Evolutionary conservation across 2,329 filamentous ascomycete genomes (phyloP), one percentile per base, ranked within the genome.

Genomic region (Ciborinia camelliae): DNA sequence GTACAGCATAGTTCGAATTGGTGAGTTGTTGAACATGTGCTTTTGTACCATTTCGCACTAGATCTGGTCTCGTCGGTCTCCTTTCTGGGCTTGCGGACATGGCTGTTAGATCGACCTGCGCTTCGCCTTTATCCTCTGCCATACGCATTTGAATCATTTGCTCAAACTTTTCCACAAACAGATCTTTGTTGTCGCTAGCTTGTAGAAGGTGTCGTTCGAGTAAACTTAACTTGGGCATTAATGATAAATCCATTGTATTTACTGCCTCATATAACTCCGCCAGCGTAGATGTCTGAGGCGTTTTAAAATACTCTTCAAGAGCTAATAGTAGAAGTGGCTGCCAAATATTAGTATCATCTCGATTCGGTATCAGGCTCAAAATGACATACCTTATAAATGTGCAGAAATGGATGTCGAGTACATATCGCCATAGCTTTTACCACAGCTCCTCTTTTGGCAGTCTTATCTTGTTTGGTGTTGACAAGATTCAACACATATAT

Each of bases 391-490:
- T 99, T 99, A 81, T 99, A 99, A 69, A 99, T 99, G 78, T 99
- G 95, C 70, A 99, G 80, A 77, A 99, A 99, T 3, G 95, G 93
- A 80, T 99, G 95, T 51, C 95, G 84, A 9, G 95, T 99, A 81
- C 95, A 99, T 71, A 99, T 97, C 37, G 95, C 95, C 95, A 99
- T 99, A 50, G 95, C 92, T 76, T 98, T 98, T 65, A 98, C 94
- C 58, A 97, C 84, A 26, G 95, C 95, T 65, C 95, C 95, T 83
- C 95, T 88, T 78, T 95, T 96, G 55, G 91, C 91, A 26, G 89
- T 90, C 74, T 91, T 94, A 80, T 99, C 95, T 76, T 96, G 92
- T 77, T 98, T 98, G 9, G 94, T 99, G 76, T 99, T 98, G 71
- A 99, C 95, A 74, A 99, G 79, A 76, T 99, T 99, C 70, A 99